Evolutionary conservation across 352 stramenopile genomes (phyloP).

Genomic region (Blastocystis sp.): DNA sequence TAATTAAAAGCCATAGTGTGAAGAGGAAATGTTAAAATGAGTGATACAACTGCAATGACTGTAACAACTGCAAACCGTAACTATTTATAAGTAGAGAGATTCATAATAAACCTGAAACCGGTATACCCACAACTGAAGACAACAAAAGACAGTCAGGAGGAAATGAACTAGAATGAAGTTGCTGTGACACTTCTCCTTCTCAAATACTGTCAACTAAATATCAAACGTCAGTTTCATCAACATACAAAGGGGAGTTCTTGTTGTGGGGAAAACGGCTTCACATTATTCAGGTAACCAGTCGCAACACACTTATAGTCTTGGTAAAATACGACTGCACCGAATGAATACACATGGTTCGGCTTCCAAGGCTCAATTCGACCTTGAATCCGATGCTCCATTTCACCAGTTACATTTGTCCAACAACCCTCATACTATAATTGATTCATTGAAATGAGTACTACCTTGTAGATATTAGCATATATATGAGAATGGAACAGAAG

Average conservation of each 20-base stretch:
- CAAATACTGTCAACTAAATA: slow-evolving; percentile 12
- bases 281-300: slow-evolving; percentile 13
- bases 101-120: slow-evolving; percentile 9
- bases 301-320: background rate
- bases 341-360: slow-evolving; percentile 8
- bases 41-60: slow-evolving; percentile 33
- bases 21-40: slow-evolving; percentile 58
- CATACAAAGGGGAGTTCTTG: slow-evolving; percentile 44
- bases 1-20: slow-evolving; percentile 67
- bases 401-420: background rate
- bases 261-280: background rate
- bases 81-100: background rate
- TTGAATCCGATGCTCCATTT: background rate
- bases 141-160: background rate
- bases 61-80: slow-evolving; percentile 47
- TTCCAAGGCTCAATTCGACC: slow-evolving; percentile 34
- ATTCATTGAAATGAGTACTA: background rate
- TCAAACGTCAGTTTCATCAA: background rate
- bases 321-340: background rate
- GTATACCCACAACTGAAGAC: background rate
- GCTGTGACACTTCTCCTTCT: slow-evolving; percentile 31
- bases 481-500: slow-evolving; percentile 14
- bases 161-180: slow-evolving; percentile 46
- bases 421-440: slow-evolving; percentile 36
- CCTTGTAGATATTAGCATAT: slow-evolving; percentile 32